Evolutionary conservation across 2,329 filamentous ascomycete genomes (phyloP).

Genomic region (Blastomyces parvus): DNA sequence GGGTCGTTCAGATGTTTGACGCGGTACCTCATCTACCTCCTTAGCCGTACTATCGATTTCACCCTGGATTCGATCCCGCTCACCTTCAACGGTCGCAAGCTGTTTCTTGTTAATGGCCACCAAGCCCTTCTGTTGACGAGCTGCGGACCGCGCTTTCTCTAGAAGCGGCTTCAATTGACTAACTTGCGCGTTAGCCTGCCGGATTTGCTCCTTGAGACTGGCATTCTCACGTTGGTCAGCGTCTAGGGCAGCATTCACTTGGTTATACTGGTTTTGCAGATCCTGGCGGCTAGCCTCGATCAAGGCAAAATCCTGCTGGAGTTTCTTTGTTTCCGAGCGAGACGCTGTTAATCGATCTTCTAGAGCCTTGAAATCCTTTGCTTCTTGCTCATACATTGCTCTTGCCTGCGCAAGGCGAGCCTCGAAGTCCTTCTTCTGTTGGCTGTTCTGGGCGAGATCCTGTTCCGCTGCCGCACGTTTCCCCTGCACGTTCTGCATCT

Average conservation of each 20-base stretch:
- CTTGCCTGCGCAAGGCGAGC: constrained; percentile 76
- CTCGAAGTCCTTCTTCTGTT: constrained; percentile 91
- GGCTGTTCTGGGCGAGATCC: constrained; percentile 68
- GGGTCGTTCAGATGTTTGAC: constrained; percentile 20
- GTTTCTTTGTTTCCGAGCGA: constrained; percentile 69
- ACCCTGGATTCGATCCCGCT: constrained; percentile 74
- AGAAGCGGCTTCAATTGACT: constrained; percentile 77
- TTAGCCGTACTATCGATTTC: constrained; percentile 62
- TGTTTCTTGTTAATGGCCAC: constrained; percentile 99
- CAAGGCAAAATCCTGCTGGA: constrained; percentile 74
- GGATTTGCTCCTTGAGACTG: constrained; percentile 77
- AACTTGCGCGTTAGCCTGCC: constrained; percentile 71
- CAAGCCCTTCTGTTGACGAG: constrained; percentile 88
- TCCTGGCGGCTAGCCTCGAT: constrained; percentile 75
- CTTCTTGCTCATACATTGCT: constrained; percentile 85
- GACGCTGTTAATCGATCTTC: constrained; percentile 73
- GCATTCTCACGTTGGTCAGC: constrained; percentile 83
- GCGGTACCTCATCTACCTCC: constrained; percentile 52
- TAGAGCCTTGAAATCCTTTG: constrained; percentile 70
- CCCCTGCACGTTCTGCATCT: constrained; percentile 86
- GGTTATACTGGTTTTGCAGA: constrained; percentile 70
- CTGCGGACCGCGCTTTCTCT: constrained; percentile 86
- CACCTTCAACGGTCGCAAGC: constrained; percentile 74
- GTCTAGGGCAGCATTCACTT: constrained; percentile 63
- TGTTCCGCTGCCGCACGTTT: constrained; percentile 72